Conservation (phyloP, 1,139 yeast species). For the Hansenula lynferdii region DNA sequence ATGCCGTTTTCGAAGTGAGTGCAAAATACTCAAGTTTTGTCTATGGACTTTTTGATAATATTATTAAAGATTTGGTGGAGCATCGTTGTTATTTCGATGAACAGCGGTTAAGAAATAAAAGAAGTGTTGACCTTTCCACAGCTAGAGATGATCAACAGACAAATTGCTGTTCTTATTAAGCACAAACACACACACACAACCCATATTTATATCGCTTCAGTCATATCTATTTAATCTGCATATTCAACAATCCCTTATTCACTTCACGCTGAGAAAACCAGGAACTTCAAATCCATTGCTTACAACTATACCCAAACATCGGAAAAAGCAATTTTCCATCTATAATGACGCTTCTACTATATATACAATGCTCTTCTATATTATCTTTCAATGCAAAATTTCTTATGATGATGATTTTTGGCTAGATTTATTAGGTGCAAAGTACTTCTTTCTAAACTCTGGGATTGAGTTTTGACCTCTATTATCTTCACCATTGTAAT, state of each 20-base stretch:
- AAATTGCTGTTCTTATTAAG: slow-evolving; percentile 21
- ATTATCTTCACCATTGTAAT: slow-evolving; percentile 45
- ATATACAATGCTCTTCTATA: no score
- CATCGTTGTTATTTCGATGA: slow-evolving; percentile 23
- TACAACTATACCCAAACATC: no score
- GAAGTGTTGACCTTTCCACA: slow-evolving; percentile 22
- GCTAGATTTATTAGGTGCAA: not conserved
- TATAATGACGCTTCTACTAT: no score
- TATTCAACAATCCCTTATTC: no score
- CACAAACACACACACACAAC: not conserved
- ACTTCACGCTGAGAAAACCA: no score
- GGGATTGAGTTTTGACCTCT: slow-evolving; percentile 28
- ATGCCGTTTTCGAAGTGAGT: slow-evolving; percentile 29
- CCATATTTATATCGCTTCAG: no score
- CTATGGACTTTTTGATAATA: slow-evolving; percentile 20
- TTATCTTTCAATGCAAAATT: not conserved
- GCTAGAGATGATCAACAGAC: slow-evolving; percentile 18
- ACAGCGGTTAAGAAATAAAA: slow-evolving; percentile 17
- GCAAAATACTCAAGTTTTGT: slow-evolving; percentile 24
- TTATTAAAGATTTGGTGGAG: slow-evolving; percentile 22
- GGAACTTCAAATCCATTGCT: no score
- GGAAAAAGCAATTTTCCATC: no score
- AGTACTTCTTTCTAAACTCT: slow-evolving; percentile 63
- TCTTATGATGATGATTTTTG: not conserved
- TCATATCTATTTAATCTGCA: no score